Conservation (phyloP, 2,329 filamentous ascomycete genomes). For the Fusarium pseudoanthophilum region DNA sequence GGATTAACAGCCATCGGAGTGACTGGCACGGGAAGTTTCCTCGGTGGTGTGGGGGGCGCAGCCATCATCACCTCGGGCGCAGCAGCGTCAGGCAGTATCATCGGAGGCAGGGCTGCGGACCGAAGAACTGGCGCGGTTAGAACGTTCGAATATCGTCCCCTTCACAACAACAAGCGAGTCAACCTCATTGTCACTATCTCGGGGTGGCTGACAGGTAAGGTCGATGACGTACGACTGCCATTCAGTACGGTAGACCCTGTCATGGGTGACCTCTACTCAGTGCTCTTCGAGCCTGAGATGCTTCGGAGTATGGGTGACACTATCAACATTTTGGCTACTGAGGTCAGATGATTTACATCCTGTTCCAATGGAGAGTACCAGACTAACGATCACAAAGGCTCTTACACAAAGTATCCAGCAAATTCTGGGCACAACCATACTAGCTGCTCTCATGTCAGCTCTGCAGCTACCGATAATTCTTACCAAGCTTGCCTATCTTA, state of each 20-base stretch:
- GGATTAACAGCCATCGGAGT: constrained; percentile 97
- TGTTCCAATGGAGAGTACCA: background rate
- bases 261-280: constrained; percentile 98
- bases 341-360: constrained; percentile 67
- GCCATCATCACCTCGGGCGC: constrained; percentile 93
- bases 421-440: constrained; percentile 88
- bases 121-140: constrained; percentile 90
- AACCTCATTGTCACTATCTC: constrained; percentile 96
- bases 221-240: constrained; percentile 94
- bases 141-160: constrained; percentile 94
- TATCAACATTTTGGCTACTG: constrained; percentile 97
- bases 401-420: constrained; percentile 97
- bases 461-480: constrained; percentile 91
- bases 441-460: constrained; percentile 90
- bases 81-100: constrained; percentile 85
- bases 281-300: constrained; percentile 99
- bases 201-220: constrained; percentile 98
- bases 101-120: constrained; percentile 86
- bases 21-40: constrained; percentile 85
- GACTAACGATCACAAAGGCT: constrained; percentile 64
- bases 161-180: constrained; percentile 98
- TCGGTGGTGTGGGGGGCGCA: constrained; percentile 91
- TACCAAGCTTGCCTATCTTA: constrained; percentile 93
- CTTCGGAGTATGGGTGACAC: constrained; percentile 97
- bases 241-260: constrained; percentile 96